These are phyloP conservation scores for Zygosaccharomyces pseudobailii DNA, from an alignment of 1,139 yeast species.

Conservation along the genomic window DNA sequence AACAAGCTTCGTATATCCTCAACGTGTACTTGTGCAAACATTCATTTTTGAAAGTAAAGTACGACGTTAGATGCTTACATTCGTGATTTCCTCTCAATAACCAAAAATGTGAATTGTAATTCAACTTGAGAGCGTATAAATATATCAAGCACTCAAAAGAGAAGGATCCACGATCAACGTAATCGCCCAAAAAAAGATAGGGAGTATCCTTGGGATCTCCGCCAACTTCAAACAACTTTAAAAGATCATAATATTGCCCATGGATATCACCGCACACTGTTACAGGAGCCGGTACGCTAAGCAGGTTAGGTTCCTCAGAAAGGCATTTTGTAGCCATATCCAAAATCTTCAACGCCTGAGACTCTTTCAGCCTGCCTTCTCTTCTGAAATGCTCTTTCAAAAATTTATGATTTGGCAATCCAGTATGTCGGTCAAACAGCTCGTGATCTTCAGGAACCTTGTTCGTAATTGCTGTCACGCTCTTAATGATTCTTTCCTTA, in stretches of 20 bases:
- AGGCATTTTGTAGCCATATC: conserved; percentile 65
- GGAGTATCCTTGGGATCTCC: conserved; percentile 78
- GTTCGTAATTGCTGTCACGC: conserved; percentile 67
- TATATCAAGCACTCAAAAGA: conserved; percentile 84
- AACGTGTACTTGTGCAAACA: conserved; percentile 79
- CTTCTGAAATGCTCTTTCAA: conserved; percentile 67
- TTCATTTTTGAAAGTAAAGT: conserved; percentile 88
- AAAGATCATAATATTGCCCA: conserved; percentile 88
- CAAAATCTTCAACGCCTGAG: conserved; percentile 68
- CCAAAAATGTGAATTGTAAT: conserved; percentile 72
- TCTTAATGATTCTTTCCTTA: conserved; percentile 57
- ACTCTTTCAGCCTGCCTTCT: conserved; percentile 75
- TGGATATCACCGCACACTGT: conserved; percentile 97
- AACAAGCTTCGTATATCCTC: conserved; percentile 66
- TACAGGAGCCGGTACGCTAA: conserved; percentile 85
- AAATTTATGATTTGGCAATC: conserved; percentile 69
- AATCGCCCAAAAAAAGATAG: conserved; percentile 88
- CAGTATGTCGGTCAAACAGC: conserved; percentile 52
- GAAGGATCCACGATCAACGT: conserved; percentile 92
- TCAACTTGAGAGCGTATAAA: conserved; percentile 74
- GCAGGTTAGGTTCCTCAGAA: conserved; percentile 68
- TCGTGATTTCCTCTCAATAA: conserved; percentile 94
- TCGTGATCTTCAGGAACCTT: conserved; percentile 62
- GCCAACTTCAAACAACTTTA: conserved; percentile 91
- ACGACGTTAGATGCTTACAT: conserved; percentile 87